Evolutionary conservation across 345 rosid species (phyloP).

Genomic region (Heritiera fomes): DNA sequence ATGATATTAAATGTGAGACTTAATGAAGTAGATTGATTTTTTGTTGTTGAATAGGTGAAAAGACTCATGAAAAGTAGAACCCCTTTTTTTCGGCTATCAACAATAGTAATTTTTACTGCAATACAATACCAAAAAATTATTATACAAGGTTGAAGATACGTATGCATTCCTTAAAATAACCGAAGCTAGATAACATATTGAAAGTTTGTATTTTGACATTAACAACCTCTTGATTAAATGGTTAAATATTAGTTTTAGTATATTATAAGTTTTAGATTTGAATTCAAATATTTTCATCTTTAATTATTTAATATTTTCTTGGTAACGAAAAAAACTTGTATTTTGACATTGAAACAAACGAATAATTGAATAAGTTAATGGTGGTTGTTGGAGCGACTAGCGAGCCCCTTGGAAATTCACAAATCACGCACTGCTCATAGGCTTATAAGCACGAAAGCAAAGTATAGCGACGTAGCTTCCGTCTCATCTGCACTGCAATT

Average conservation of each 20-base stretch:
- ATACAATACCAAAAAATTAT: too few relatives aligned
- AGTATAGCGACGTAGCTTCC: background rate
- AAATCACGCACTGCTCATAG: background rate
- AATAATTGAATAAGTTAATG: background rate
- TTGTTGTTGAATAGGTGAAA: too few relatives aligned
- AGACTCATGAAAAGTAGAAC: too few relatives aligned
- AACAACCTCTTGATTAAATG: too few relatives aligned
- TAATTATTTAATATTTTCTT: too few relatives aligned
- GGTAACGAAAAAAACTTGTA: too few relatives aligned
- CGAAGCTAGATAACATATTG: background rate
- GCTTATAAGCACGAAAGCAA: background rate
- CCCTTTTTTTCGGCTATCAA: too few relatives aligned
- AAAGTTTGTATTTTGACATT: background rate
- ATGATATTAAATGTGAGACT: too few relatives aligned
- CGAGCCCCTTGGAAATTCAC: background rate
- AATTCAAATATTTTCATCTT: too few relatives aligned
- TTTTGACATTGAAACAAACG: background rate
- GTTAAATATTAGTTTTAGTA: too few relatives aligned
- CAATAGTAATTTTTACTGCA: background rate
- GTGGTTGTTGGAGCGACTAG: background rate
- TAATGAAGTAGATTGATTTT: too few relatives aligned
- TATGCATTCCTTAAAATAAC: background rate
- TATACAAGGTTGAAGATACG: background rate
- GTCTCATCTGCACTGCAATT: background rate
- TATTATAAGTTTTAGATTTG: too few relatives aligned